Base-by-base conservation (phyloP, 495 filamentous ascomycete species). In the Aspergillus sclerotioniger region DNA sequence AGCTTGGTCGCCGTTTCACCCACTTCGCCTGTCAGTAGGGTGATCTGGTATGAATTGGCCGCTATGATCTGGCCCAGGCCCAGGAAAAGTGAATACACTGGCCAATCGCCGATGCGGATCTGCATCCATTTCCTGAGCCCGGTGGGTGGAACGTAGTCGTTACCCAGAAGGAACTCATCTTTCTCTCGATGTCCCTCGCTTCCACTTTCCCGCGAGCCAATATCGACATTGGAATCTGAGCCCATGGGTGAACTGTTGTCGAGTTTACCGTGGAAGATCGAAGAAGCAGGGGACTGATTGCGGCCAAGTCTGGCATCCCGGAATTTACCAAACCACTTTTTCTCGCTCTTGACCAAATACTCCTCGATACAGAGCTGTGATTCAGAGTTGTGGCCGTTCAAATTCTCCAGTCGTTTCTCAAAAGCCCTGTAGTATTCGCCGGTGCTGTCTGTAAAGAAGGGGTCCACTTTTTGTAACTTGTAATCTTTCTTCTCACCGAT, bases 11-110 rank as follows among this genome's bases (percentile, higher is more conserved):
- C 81, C 0, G 80, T 80, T 62, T 89, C 77, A 13, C 82, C 85
- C 16, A 84, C 74, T 60, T 87, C 80, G 16, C 87, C 87, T 0
- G 83, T 84, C 12, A 90, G 76, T 21, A 90, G 77, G 3, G 85
- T 87, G 61, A 90, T 84, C 61, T 90, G 87, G 65, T 89, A 90
- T 0, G 84, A 87, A 70, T 87, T 89, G 50, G 85, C 84, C 0
- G 87, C 85, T 31, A 90, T 82, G 59, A 90, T 83, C 61, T 90
- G 87, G 5, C 84, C 85, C 0, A 89, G 74, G 47, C 86, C 86
- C 4, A 79, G 65, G 41, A 90, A 73, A 56, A 91, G 78, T 6
- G 86, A 82, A 70, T 91, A 91, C 8, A 90, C 59, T 0, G 88
- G 88, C 88, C 88, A 91, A 61, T 88, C 84, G 16, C 71, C 74